Conservation (phyloP, 345 rosid species). For the Eucalyptus polybractea region DNA sequence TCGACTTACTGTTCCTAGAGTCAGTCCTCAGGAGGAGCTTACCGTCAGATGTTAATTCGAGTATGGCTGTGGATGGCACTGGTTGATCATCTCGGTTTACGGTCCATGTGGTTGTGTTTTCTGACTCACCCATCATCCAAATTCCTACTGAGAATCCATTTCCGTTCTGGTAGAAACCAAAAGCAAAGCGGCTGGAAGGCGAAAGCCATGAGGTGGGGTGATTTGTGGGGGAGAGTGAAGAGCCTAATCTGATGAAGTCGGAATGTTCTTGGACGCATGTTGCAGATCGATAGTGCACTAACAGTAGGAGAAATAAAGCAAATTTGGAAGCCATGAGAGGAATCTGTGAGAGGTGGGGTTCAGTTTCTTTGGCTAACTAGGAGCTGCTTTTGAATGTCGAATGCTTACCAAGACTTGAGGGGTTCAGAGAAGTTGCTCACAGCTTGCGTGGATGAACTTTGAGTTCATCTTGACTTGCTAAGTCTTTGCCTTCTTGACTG, state of each 20-base stretch:
- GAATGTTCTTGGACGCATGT: neutral
- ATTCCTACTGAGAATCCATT: conserved; percentile 4
- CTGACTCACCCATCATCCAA: neutral
- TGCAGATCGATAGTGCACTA: neutral
- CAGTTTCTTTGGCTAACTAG: neutral
- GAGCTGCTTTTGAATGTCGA: neutral
- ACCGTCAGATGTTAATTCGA: neutral
- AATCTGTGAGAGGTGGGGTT: neutral
- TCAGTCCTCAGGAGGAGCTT: neutral
- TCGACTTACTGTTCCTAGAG: neutral
- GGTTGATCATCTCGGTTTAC: conserved; percentile 2
- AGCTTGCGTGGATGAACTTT: neutral
- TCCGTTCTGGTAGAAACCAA: conserved; percentile 7
- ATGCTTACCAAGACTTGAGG: neutral
- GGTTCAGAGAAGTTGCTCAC: neutral
- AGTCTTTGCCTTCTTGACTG: neutral
- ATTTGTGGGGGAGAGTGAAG: neutral
- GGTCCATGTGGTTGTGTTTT: conserved; percentile 6
- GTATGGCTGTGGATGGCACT: neutral
- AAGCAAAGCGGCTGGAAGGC: conserved; percentile 3
- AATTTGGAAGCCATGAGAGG: neutral
- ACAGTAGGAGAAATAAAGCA: neutral
- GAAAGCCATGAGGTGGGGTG: neutral
- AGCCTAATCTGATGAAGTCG: neutral
- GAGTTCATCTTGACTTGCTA: neutral